phyloP scores from a whole-genome alignment of 2,329 filamentous ascomycete species.

The Pyrenochaeta sp. region DNA sequence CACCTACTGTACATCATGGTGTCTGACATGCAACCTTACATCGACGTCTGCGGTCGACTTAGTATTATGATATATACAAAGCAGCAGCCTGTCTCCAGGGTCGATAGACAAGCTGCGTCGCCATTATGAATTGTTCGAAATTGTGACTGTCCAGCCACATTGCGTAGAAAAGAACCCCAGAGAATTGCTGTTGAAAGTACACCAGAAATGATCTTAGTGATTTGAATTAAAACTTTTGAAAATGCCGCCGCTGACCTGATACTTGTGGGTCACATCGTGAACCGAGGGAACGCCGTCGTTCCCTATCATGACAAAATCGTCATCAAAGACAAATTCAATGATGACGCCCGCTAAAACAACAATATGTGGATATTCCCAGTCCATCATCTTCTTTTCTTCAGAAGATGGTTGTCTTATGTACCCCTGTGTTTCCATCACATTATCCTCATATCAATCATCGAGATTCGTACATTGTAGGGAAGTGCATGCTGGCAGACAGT shows the following conservation, averaged over 20 bases:
- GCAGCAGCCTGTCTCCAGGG: constrained; percentile 17
- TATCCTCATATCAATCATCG: constrained; percentile 39
- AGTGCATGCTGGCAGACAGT: constrained; percentile 92
- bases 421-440: constrained; percentile 15
- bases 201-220: background rate
- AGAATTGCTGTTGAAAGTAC: background rate
- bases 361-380: constrained; percentile 25
- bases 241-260: constrained; percentile 21
- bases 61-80: constrained; percentile 34
- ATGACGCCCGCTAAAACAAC: constrained; percentile 45
- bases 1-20: background rate
- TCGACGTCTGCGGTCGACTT: constrained; percentile 20
- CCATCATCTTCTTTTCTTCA: constrained; percentile 3
- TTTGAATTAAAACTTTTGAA: constrained; percentile 37
- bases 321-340: constrained; percentile 10
- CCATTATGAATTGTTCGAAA: constrained; percentile 8
- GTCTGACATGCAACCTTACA: constrained; percentile 13
- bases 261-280: constrained; percentile 10
- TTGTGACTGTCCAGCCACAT: constrained; percentile 1
- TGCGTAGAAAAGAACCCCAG: constrained; percentile 4
- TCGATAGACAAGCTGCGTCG: constrained; percentile 18
- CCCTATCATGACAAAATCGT: constrained; percentile 23
- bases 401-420: constrained; percentile 8
- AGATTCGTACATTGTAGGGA: constrained; percentile 75
- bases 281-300: constrained; percentile 34